Base-by-base conservation (phyloP, 2,329 filamentous ascomycete species). In the Pyrenochaeta sp. region DNA sequence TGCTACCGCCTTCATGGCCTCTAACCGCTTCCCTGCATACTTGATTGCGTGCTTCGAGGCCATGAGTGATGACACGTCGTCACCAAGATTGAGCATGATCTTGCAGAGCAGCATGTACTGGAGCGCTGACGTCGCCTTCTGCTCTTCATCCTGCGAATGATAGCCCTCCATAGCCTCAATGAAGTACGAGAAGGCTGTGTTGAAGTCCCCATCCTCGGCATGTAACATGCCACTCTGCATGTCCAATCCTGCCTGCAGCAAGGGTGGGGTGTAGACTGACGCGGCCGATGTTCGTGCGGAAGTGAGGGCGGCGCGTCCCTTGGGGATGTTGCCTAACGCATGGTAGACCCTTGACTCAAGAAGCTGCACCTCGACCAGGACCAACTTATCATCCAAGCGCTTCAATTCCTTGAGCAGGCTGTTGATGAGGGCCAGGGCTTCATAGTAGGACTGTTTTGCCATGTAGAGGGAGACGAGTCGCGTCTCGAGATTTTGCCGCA, bases 71-170 rank as follows among this genome's bases (percentile, higher is more conserved):
- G 94, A 96, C 76, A 99, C 94, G 77, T 99, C 96, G 81, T 98
- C 93, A 63, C 88, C 92, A 35, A 96, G 84, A 80, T 99, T 99
- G 67, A 99, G 85, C 96, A 99, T 99, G 77, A 99, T 95, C 83
- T 99, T 99, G 87, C 95, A 98, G 31, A 99, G 88, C 49, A 99
- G 86, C 95, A 99, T 99, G 83, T 99, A 99, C 82, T 99, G 95
- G 63, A 99, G 83, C 10, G 95, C 92, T 11, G 94, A 91, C n/a
- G 94, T 96, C n/a, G 96, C 95, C 79, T 93, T 92, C 61, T 84
- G 81, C 33, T 88, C 82, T 74, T 97, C 92, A 65, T 99, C 95
- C 76, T 96, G 92, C 41, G 89, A 89, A 79, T 95, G 92, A 79
- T 98, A 99, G 56, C 95, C 95, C 75, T 99, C 95, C 60, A 99